Percentiles rank a stretch among this genome's conserved stretches.
Evolutionary conservation across 1,139 yeast species (phyloP).

Genomic region (Suhomyces bolitotheri): DNA sequence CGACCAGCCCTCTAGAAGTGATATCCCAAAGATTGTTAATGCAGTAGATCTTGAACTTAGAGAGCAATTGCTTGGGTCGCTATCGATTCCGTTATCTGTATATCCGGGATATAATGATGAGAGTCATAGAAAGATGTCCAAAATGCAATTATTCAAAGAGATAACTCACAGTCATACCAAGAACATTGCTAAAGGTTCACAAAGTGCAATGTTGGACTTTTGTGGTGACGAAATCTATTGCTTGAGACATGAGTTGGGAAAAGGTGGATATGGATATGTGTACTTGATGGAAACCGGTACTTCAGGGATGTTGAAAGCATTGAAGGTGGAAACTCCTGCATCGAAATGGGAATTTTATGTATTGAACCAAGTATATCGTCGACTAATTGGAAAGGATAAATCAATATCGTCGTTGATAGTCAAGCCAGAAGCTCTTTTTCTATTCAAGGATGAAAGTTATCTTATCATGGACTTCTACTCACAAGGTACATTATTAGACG

Average conservation of each 20-base stretch:
- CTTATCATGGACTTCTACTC: conserved; percentile 65
- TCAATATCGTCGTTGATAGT: conserved; percentile 38
- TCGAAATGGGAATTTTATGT: conserved; percentile 84
- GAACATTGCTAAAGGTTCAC: conserved; percentile 38
- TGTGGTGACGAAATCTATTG: conserved; percentile 56
- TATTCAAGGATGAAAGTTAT: conserved; percentile 73
- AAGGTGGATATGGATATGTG: conserved; percentile 80
- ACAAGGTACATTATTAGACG: conserved; percentile 76
- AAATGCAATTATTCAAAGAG: conserved; percentile 32
- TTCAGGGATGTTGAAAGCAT: conserved; percentile 56
- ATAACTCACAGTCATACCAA: conserved; percentile 38
- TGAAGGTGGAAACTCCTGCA: conserved; percentile 73
- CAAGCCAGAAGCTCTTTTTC: conserved; percentile 52
- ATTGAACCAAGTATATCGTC: conserved; percentile 52
- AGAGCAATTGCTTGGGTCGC: conserved; percentile 23
- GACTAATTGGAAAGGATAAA: conserved; percentile 23
- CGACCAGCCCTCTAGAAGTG: conserved; percentile 33
- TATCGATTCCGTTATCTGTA: conserved; percentile 27
- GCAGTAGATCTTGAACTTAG: conserved; percentile 33
- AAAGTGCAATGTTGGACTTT: conserved; percentile 46
- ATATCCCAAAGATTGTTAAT: conserved; percentile 24
- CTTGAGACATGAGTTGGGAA: conserved; percentile 64
- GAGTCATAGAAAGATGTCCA: conserved; percentile 24
- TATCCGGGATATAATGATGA: conserved; percentile 32
- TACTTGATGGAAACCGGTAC: conserved; percentile 68